These are phyloP conservation scores for Talaromyces islandicus DNA, from an alignment of 2,329 filamentous ascomycete species.

Conservation along the genomic window DNA sequence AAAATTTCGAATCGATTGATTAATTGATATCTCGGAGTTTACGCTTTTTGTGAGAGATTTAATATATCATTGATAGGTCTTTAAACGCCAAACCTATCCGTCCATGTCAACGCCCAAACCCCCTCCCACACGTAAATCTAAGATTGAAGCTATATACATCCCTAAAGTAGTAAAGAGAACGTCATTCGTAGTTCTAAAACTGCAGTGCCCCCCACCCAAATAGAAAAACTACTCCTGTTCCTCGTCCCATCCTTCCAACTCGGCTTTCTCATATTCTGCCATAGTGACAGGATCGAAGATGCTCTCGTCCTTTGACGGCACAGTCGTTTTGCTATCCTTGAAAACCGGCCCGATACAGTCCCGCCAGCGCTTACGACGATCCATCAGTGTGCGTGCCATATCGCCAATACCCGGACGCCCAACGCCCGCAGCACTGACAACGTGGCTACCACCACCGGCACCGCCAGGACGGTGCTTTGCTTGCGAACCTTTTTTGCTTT, in stretches of 20 bases:
- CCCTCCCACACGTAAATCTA: neutral
- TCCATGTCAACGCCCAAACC: neutral
- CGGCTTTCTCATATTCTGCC: conserved; percentile 65
- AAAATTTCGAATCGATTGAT: neutral
- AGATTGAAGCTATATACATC: neutral
- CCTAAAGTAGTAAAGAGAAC: neutral
- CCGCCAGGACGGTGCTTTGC: conserved; percentile 54
- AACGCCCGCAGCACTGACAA: conserved; percentile 32
- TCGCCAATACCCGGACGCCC: conserved; percentile 71
- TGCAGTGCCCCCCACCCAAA: no score
- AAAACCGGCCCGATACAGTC: conserved; percentile 88
- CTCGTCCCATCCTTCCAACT: conserved; percentile 76
- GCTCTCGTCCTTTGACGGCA: conserved; percentile 62
- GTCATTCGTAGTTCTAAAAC: neutral
- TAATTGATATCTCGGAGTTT: neutral
- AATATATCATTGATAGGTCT: neutral
- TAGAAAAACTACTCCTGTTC: conserved; percentile 55
- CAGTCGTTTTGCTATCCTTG: conserved; percentile 69
- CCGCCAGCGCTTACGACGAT: conserved; percentile 81
- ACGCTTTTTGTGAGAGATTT: neutral
- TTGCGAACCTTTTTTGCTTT: conserved; percentile 83
- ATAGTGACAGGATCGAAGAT: conserved; percentile 72
- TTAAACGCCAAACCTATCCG: neutral
- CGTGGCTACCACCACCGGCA: conserved; percentile 64
- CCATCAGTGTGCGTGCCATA: conserved; percentile 85